Evolutionary conservation across 257 asterid species (phyloP).

Genomic region (Ilex asprella): DNA sequence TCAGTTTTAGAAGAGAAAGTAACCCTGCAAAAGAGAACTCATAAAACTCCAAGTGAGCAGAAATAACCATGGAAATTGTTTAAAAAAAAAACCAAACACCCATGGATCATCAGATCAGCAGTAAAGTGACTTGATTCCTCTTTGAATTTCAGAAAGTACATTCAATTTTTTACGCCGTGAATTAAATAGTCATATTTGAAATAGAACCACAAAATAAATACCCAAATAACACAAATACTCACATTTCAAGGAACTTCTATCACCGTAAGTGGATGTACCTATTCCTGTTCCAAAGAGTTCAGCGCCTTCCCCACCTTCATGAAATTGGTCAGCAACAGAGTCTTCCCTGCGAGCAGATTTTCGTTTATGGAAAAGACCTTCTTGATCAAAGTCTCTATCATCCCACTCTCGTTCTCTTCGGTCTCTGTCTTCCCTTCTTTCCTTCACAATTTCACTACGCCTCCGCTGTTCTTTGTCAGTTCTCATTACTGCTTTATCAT

Average conservation of each 20-base stretch:
- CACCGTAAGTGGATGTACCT: slow-evolving; percentile 10
- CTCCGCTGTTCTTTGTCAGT: slow-evolving; percentile 37
- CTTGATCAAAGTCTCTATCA: slow-evolving; percentile 24
- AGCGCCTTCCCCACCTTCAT: slow-evolving; percentile 44
- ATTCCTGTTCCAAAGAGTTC: slow-evolving; percentile 8
- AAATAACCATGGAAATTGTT: no score
- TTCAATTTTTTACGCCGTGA: background rate
- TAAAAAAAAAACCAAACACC: no score
- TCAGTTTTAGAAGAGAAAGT: no score
- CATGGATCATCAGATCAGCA: background rate
- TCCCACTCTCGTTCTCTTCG: slow-evolving; percentile 46
- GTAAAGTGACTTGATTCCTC: background rate
- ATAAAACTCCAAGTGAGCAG: no score
- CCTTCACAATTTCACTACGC: slow-evolving; percentile 39
- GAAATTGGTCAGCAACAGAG: slow-evolving; percentile 40
- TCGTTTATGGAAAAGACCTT: slow-evolving; percentile 28
- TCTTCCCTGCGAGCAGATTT: slow-evolving; percentile 47
- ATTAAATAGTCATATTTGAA: background rate
- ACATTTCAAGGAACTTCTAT: slow-evolving; percentile 11
- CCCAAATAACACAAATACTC: background rate
- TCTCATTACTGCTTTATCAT: slow-evolving; percentile 20
- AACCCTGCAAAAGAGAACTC: no score
- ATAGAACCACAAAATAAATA: background rate
- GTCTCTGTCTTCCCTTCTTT: slow-evolving; percentile 39
- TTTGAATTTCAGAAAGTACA: no score